Conservation (phyloP, 768 basidiomycete genomes). For the Fomitopsis pulvina region DNA sequence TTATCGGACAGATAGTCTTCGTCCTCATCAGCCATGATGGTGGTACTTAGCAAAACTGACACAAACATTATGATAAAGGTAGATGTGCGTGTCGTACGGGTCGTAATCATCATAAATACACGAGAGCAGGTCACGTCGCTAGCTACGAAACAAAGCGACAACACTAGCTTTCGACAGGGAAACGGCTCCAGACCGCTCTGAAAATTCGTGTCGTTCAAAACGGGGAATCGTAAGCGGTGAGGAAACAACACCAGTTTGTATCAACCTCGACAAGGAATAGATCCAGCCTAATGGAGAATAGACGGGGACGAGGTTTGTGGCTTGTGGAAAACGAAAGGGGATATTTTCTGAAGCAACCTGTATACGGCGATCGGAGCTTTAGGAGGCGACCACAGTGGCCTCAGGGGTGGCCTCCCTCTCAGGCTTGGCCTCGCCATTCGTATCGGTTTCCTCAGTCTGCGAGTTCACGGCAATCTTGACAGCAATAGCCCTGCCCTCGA, state of each 20-base stretch:
- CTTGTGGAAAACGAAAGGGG: slow-evolving; percentile 15
- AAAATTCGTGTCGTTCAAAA: slow-evolving; percentile 6
- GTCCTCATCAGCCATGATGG: slow-evolving; percentile 62
- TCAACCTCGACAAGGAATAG: slow-evolving; percentile 8
- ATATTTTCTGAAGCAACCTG: neutral
- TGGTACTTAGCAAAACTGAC: slow-evolving; percentile 7
- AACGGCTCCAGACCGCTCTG: slow-evolving; percentile 25
- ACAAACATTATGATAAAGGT: neutral
- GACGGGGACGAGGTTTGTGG: slow-evolving; percentile 5
- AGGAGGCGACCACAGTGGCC: slow-evolving; percentile 21
- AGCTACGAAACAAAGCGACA: slow-evolving; percentile 16
- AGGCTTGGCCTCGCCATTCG: slow-evolving; percentile 9
- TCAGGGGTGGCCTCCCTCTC: slow-evolving; percentile 12
- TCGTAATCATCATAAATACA: slow-evolving; percentile 8
- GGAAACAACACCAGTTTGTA: slow-evolving; percentile 18
- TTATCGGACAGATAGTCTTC: slow-evolving; percentile 90
- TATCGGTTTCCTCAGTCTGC: slow-evolving; percentile 45
- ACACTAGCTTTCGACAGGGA: slow-evolving; percentile 20
- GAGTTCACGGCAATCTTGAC: slow-evolving; percentile 96
- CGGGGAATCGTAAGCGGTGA: slow-evolving; percentile 15
- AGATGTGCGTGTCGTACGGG: neutral
- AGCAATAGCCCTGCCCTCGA: slow-evolving; percentile 79
- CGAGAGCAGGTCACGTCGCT: slow-evolving; percentile 14
- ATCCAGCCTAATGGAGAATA: slow-evolving; percentile 2
- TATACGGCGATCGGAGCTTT: neutral